Base-by-base conservation (phyloP, 768 basidiomycete genomes). In the Holtermanniella nyarrowii region DNA sequence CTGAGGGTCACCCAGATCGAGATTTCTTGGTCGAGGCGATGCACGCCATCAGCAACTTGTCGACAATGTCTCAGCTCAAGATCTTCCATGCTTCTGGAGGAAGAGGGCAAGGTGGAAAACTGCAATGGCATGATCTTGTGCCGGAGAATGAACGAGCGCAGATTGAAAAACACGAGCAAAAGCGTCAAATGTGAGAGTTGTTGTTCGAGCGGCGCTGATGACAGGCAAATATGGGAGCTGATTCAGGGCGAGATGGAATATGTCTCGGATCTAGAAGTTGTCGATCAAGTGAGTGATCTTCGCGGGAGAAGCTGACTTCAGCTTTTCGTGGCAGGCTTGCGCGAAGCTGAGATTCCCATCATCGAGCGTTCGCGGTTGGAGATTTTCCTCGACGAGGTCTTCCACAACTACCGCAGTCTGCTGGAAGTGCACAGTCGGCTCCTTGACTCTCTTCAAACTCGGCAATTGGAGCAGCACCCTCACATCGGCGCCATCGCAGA, bases 241-340 rank as follows among this genome's bases (percentile, higher is more conserved):
- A 93, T 95, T 70, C 87, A 93, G 70, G 86, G 86, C 57, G 89
- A 95, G 70, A 93, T 93, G 88, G 81, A 82, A 23, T 95, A 91
- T 65, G 89, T 93, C 23, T 86, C 83, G 60, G 89, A 95, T 75
- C 72, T 95, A 53, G 86, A 89, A 71, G 85, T 83, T 50, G 84
- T 95, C 42, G 83, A 85, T 54, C 76, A 75, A 55, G 88, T 89
- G 61, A 11, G 80, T 54, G 4, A 20, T 24, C 39, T 20, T 14
- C n/a, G 26, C 37, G 39, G 11, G 12, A 13, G 20, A 41, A 52
- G 44, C 44, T 25, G 23, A 45, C 5, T 40, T 10, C 54, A 90
- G 86, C 84, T 95, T 72, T 95, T 86, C 61, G 78, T 79, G 77
- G 42, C 56, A 22, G 64, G 67, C 7, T 55, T 73, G 0, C 54